Percentiles rank a stretch among this genome's conserved stretches.
Evolutionary conservation across 2,329 filamentous ascomycete genomes (phyloP).

Genomic region (Hymenoscyphus salicellus): DNA sequence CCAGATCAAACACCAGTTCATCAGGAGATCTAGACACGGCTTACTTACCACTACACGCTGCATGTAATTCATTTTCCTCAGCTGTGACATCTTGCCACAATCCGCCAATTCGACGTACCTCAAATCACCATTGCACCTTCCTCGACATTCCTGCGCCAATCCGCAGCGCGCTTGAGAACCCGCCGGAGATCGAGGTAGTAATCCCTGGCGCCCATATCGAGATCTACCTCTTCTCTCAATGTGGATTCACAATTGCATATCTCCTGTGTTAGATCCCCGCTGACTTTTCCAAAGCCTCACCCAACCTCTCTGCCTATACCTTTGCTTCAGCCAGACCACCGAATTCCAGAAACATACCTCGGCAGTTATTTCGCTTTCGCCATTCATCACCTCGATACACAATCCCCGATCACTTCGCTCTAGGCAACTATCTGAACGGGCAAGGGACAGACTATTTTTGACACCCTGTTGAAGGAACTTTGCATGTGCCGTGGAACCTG

Average conservation of each 20-base stretch:
- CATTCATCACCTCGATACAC: not conserved
- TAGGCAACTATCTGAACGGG: not conserved
- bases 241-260: slow-evolving; percentile 3
- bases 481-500: slow-evolving; percentile 3
- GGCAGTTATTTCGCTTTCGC: not conserved
- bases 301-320: not conserved
- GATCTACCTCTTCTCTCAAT: not conserved
- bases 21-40: not conserved
- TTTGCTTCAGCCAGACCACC: not conserved
- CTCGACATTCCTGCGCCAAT: not conserved
- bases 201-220: not conserved
- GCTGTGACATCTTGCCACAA: not conserved
- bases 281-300: not conserved
- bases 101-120: not conserved
- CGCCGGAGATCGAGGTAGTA: not conserved
- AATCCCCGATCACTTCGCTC: not conserved
- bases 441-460: not conserved
- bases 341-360: not conserved
- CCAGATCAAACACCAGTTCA: not conserved
- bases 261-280: not conserved
- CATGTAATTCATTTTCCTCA: slow-evolving; percentile 1
- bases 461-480: not conserved
- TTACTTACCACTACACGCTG: not conserved
- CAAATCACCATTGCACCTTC: not conserved
- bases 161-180: not conserved